phyloP scores from a whole-genome alignment of 306 rosid species.

The Quillaja saponaria region DNA sequence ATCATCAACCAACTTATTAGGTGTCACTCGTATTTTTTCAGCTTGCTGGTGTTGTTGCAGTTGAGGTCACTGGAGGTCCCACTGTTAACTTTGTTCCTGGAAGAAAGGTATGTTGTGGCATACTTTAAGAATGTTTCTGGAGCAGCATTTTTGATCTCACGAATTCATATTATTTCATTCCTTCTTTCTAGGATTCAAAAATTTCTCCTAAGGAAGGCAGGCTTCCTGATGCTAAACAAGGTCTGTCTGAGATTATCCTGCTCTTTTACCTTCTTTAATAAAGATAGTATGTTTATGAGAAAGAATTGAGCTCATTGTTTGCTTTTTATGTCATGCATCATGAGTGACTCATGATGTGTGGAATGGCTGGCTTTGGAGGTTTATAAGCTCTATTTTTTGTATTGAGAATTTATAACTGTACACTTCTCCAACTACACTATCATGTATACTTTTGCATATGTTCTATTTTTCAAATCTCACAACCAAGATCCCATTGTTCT shows the following conservation, averaged over 20 bases:
- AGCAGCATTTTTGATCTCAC: slow-evolving; percentile 17
- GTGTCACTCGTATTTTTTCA: slow-evolving; percentile 39
- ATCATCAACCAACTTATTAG: not conserved
- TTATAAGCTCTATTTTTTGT: no score
- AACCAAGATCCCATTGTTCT: no score
- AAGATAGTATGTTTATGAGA: no score
- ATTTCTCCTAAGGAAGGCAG: slow-evolving; percentile 73
- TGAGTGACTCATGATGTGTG: no score
- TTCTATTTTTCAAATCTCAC: no score
- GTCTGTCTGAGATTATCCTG: slow-evolving; percentile 24
- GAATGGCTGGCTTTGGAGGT: no score
- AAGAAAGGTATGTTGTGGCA: slow-evolving; percentile 56
- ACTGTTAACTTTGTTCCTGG: slow-evolving; percentile 80
- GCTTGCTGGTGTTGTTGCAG: slow-evolving; percentile 99
- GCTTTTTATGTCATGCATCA: no score
- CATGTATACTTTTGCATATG: no score
- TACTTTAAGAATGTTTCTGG: slow-evolving; percentile 30
- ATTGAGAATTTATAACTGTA: no score
- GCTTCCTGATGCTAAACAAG: slow-evolving; percentile 87
- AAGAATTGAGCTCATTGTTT: no score
- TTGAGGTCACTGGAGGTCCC: slow-evolving; percentile 98
- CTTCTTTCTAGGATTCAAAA: slow-evolving; percentile 60
- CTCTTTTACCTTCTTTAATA: not conserved
- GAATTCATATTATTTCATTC: not conserved
- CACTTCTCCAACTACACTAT: no score